A percentile compares a stretch with the other conserved stretches of the same genome.
phyloP scores from a whole-genome alignment of 257 asterid genomes.

The Solanum tarijense region DNA sequence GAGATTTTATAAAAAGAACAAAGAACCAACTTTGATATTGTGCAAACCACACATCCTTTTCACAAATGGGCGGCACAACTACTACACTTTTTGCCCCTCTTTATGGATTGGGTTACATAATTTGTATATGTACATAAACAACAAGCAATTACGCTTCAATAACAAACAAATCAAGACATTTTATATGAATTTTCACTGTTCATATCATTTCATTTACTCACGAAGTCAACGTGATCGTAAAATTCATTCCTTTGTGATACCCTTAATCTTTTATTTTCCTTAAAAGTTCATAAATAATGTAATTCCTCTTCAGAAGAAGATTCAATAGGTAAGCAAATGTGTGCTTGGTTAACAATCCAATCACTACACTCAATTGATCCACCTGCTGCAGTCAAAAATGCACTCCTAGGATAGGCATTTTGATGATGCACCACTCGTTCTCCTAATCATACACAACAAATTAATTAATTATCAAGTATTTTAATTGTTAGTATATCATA shows the following conservation, averaged over 20 bases:
- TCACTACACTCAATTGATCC: conserved; percentile 3
- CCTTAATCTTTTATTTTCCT: neutral
- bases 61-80: neutral
- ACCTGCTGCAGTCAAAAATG: neutral
- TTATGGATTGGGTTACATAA: neutral
- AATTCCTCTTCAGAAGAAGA: conserved; percentile 16
- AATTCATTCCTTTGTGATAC: neutral
- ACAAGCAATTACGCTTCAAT: neutral
- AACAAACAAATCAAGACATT: neutral
- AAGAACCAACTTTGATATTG: neutral
- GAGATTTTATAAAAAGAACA: neutral
- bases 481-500: neutral
- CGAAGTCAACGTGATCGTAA: neutral
- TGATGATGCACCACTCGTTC: neutral
- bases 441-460: conserved; percentile 2
- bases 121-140: neutral
- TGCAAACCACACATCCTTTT: conserved; percentile 1
- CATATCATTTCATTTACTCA: neutral
- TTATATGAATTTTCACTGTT: neutral
- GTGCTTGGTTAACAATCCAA: conserved; percentile 2
- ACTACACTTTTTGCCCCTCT: neutral
- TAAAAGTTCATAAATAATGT: neutral
- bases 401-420: neutral
- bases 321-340: conserved; percentile 1
- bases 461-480: neutral